Percentiles rank a stretch among this genome's conserved stretches.
phyloP scores from a whole-genome alignment of 1,284 basidiomycete genomes.

The Boletus subluridellus region DNA sequence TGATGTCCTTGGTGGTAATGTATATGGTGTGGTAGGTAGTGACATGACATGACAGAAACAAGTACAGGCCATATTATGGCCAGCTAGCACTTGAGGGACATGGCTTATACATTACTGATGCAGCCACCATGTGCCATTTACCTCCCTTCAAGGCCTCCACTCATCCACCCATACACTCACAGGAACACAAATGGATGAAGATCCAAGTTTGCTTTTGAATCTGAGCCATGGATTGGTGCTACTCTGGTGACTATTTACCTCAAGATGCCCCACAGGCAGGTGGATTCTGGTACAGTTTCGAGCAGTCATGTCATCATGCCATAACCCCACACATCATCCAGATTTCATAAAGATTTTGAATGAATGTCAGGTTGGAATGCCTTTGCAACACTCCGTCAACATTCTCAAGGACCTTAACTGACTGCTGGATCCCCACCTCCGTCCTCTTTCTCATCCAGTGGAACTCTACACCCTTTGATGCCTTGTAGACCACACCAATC shows the following conservation, averaged over 20 bases:
- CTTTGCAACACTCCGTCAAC: not conserved
- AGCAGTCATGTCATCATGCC: not conserved
- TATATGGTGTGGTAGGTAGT: too few species aligned
- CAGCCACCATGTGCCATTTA: not conserved
- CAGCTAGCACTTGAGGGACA: not conserved
- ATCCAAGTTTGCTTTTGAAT: not conserved
- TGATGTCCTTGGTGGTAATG: too few species aligned
- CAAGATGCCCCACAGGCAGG: not conserved
- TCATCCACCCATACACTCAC: too few species aligned
- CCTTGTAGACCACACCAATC: not conserved
- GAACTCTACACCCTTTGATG: not conserved
- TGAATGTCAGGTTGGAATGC: not conserved
- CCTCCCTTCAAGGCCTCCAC: too few species aligned
- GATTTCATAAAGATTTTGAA: not conserved
- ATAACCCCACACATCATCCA: not conserved
- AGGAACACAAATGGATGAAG: too few species aligned
- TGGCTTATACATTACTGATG: not conserved
- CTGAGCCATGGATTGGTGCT: not conserved
- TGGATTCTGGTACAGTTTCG: not conserved
- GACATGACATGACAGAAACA: too few species aligned
- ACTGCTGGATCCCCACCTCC: not conserved
- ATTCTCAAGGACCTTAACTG: not conserved
- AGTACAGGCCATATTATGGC: too few species aligned
- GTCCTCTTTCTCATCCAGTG: not conserved
- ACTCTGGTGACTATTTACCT: not conserved